Conservation (phyloP, 2,329 filamentous ascomycete species). For the Stagonosporopsis tanaceti region DNA sequence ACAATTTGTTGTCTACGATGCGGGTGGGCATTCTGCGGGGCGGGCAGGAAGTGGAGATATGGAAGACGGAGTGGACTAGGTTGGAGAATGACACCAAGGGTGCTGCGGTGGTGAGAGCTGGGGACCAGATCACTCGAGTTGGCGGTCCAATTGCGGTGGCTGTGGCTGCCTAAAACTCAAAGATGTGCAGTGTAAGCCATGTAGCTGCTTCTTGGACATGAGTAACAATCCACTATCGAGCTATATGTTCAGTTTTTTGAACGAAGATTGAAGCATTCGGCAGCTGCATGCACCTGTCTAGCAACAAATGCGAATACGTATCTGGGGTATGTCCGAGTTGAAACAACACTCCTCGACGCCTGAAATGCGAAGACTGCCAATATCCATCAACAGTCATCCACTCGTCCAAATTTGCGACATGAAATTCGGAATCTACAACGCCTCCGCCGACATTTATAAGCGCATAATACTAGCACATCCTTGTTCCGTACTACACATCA, state of each 20-base stretch:
- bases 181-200: background rate
- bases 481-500: constrained; percentile 31
- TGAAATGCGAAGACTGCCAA: background rate
- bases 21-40: constrained; percentile 49
- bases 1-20: constrained; percentile 52
- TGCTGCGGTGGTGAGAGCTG: constrained; percentile 79
- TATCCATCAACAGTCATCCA: background rate
- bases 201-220: background rate
- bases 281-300: background rate
- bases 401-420: background rate
- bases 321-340: background rate
- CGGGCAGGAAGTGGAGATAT: constrained; percentile 51
- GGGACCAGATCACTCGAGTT: constrained; percentile 81
- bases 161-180: constrained; percentile 70
- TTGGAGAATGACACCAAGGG: constrained; percentile 80
- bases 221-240: background rate
- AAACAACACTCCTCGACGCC: background rate
- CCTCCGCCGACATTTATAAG: background rate
- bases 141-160: constrained; percentile 77
- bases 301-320: background rate
- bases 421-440: background rate
- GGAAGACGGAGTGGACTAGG: constrained; percentile 39
- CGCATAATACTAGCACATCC: background rate
- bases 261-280: background rate
- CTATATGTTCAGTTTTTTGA: background rate